Evolutionary conservation across 129 eudicot genomes (phyloP).

Genomic region (Tagetes erecta): DNA sequence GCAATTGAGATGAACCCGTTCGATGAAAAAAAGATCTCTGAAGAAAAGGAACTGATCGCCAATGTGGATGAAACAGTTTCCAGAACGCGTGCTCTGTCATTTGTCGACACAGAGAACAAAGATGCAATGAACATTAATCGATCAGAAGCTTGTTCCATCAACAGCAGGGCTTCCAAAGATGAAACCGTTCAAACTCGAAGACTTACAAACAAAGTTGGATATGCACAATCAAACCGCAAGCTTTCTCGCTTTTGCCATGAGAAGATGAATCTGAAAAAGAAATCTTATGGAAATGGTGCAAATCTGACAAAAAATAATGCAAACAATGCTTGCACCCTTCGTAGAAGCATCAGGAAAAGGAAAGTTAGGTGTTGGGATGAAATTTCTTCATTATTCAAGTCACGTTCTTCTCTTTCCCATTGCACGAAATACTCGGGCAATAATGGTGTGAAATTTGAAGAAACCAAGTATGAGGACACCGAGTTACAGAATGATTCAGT

Average conservation of each 20-base stretch:
- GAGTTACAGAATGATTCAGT: conserved; percentile 26
- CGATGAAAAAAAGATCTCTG: conserved; percentile 28
- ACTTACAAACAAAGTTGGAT: conserved; percentile 16
- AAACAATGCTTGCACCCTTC: conserved; percentile 31
- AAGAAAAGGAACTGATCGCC: conserved; percentile 16
- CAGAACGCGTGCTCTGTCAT: background rate
- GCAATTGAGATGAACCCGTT: conserved; percentile 42
- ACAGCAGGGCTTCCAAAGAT: conserved; percentile 19
- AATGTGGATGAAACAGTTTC: conserved; percentile 14
- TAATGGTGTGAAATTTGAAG: conserved; percentile 19
- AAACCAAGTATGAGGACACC: conserved; percentile 19
- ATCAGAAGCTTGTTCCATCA: conserved; percentile 7
- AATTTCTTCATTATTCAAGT: conserved; percentile 36
- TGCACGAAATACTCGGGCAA: conserved; percentile 26
- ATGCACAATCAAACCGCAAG: conserved; percentile 23
- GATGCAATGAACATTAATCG: conserved; percentile 7
- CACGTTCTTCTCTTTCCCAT: conserved; percentile 20
- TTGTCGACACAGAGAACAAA: conserved; percentile 9
- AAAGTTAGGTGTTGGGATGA: conserved; percentile 56
- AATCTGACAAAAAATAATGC: conserved; percentile 18
- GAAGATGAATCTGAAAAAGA: conserved; percentile 17
- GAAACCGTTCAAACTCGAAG: conserved; percentile 22
- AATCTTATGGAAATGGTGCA: conserved; percentile 27
- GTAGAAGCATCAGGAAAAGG: conserved; percentile 65
- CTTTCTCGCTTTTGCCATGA: conserved; percentile 33